A percentile compares a stretch with the other conserved stretches of the same genome.
These are phyloP conservation scores for Wickerhamiella vanderwaltii DNA, from an alignment of 805 yeast genomes.

Conservation along the genomic window DNA sequence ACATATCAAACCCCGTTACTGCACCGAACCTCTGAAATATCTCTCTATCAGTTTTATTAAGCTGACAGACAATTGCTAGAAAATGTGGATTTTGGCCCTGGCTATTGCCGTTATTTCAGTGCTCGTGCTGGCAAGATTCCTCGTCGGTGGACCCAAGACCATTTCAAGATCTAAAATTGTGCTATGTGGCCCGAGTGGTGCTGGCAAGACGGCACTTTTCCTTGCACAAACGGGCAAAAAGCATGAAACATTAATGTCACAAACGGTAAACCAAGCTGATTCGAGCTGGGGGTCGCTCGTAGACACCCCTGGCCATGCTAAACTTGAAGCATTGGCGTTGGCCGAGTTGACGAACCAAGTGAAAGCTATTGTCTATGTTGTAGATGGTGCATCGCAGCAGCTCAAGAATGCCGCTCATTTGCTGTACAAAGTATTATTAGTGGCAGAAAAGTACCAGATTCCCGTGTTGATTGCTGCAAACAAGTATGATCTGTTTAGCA, in stretches of 20 bases:
- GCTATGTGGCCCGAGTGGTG: constrained; percentile 49
- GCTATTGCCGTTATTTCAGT: background rate
- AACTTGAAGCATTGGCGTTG: constrained; percentile 46
- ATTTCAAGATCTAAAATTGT: constrained; percentile 33
- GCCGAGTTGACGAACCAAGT: constrained; percentile 36
- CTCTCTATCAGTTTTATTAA: too few species aligned
- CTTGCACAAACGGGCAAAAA: constrained; percentile 18
- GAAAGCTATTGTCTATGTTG: constrained; percentile 58
- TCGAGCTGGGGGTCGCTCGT: constrained; percentile 31
- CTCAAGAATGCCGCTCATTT: constrained; percentile 45
- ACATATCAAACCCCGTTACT: too few species aligned
- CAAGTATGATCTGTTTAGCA: constrained; percentile 74
- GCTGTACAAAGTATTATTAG: constrained; percentile 44
- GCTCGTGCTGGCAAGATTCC: background rate
- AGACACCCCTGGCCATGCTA: constrained; percentile 84
- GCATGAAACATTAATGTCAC: constrained; percentile 32
- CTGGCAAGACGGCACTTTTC: constrained; percentile 57
- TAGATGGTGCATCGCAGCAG: constrained; percentile 56
- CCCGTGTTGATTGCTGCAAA: constrained; percentile 72
- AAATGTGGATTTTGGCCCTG: too few species aligned
- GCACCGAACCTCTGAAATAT: too few species aligned
- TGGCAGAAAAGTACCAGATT: constrained; percentile 51
- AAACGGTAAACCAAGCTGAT: constrained; percentile 33
- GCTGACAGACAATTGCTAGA: too few species aligned
- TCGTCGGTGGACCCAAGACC: background rate